Evolutionary conservation across 129 eudicot species (phyloP).

Genomic region (Helichrysum umbraculigerum): DNA sequence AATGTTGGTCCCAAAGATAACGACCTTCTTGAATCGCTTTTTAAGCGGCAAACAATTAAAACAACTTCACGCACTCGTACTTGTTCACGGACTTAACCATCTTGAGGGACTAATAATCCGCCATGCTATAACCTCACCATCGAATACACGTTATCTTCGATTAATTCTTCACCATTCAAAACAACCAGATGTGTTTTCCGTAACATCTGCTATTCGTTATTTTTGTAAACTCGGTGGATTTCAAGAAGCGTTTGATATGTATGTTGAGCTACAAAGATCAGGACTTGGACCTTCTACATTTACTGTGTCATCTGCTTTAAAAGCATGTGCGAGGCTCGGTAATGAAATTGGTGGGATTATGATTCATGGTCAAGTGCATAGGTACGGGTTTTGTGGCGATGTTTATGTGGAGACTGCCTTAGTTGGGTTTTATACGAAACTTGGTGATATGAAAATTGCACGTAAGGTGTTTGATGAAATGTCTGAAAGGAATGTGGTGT

Average conservation of each 20-base stretch:
- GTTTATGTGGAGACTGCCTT: conserved; percentile 55
- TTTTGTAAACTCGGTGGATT: conserved; percentile 29
- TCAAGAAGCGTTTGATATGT: conserved; percentile 35
- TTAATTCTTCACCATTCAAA: conserved; percentile 22
- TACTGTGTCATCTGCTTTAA: conserved; percentile 34
- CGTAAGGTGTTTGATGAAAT: conserved; percentile 48
- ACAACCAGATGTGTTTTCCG: conserved; percentile 28
- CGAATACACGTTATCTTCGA: conserved; percentile 18
- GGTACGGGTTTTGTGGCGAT: conserved; percentile 39
- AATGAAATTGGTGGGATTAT: conserved; percentile 24
- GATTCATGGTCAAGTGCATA: conserved; percentile 46
- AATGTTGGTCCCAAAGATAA: conserved; percentile 34
- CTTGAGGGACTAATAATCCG: conserved; percentile 23
- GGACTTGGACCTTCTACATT: conserved; percentile 29
- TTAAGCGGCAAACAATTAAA: conserved; percentile 32
- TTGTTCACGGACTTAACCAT: conserved; percentile 33
- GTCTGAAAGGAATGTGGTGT: conserved; percentile 50
- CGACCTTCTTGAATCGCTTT: conserved; percentile 15
- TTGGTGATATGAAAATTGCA: conserved; percentile 45
- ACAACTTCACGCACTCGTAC: conserved; percentile 36
- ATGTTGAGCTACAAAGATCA: conserved; percentile 24
- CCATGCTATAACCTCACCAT: conserved; percentile 28
- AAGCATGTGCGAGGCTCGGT: conserved; percentile 36
- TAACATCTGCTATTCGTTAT: conserved; percentile 32
- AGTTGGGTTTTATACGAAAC: conserved; percentile 39